Percentiles rank a stretch among this genome's conserved stretches.
phyloP scores from a whole-genome alignment of 2,329 filamentous ascomycete genomes.

The Mycogone perniciosa region DNA sequence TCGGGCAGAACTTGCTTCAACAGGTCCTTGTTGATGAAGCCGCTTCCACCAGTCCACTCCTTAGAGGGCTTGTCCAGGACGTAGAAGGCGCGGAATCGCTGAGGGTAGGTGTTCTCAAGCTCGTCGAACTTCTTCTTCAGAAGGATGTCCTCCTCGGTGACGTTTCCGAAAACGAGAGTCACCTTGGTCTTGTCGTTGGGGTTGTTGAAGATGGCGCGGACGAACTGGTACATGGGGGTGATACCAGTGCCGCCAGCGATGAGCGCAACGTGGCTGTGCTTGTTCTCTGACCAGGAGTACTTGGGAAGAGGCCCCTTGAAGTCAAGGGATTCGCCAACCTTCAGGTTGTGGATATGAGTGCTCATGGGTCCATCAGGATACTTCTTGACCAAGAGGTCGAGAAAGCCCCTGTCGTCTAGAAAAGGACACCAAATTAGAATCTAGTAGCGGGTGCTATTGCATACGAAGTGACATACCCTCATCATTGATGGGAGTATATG shows the following conservation, averaged over 20 bases:
- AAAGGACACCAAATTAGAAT: not conserved
- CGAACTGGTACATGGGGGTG: conserved; percentile 95
- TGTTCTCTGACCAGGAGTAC: conserved; percentile 84
- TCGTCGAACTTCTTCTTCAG: conserved; percentile 77
- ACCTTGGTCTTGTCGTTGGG: conserved; percentile 96
- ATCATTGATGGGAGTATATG: conserved; percentile 88
- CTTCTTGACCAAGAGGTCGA: conserved; percentile 87
- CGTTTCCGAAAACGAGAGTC: conserved; percentile 88
- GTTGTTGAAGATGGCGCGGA: conserved; percentile 89
- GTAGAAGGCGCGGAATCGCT: conserved; percentile 94
- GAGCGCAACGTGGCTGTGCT: conserved; percentile 81
- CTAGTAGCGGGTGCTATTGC: not conserved
- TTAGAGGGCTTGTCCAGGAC: conserved; percentile 78
- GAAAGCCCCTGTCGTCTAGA: conserved; percentile 66
- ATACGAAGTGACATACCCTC: conserved; percentile 50
- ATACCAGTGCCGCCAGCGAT: conserved; percentile 96
- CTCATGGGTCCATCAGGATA: conserved; percentile 93
- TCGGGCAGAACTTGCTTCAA: conserved; percentile 92
- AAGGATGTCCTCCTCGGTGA: conserved; percentile 84
- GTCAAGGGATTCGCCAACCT: conserved; percentile 72
- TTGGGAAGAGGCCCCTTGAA: conserved; percentile 96
- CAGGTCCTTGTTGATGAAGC: conserved; percentile 82
- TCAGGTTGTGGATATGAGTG: conserved; percentile 76
- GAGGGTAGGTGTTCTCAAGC: conserved; percentile 91
- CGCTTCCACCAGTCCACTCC: conserved; percentile 69